A percentile compares a stretch with the other conserved stretches of the same genome.
These are phyloP conservation scores for Boletus albobrunnescens DNA, from an alignment of 1,284 basidiomycete species.

Conservation along the genomic window DNA sequence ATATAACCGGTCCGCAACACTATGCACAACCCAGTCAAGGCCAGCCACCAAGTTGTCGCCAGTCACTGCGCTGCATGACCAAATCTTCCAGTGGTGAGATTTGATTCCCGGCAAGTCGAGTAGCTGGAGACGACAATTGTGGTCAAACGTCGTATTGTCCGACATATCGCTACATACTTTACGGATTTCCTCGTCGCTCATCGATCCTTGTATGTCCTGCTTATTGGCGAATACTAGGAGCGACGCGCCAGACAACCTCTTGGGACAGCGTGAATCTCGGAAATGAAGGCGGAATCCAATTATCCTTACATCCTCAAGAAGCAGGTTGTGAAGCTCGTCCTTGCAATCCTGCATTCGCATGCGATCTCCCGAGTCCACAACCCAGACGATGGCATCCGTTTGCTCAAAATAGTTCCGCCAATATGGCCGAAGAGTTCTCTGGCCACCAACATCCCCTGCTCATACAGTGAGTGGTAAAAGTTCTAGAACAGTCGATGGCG, in stretches of 20 bases:
- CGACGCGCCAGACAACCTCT: slow-evolving; percentile 92
- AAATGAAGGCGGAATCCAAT: slow-evolving; percentile 7
- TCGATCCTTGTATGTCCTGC: slow-evolving; percentile 88
- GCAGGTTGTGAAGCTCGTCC: slow-evolving; percentile 79
- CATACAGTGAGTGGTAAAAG: slow-evolving; percentile 5
- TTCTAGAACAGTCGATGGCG: slow-evolving; percentile 9
- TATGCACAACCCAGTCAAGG: slow-evolving; percentile 91
- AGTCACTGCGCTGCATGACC: slow-evolving; percentile 89
- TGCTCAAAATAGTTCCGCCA: slow-evolving; percentile 99
- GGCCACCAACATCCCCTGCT: slow-evolving; percentile 96
- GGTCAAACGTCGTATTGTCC: slow-evolving; percentile 10
- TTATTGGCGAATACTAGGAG: slow-evolving; percentile 99
- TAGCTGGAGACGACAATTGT: slow-evolving; percentile 45
- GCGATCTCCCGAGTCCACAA: slow-evolving; percentile 92
- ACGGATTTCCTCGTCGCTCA: slow-evolving; percentile 80
- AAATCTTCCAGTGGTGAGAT: slow-evolving; percentile 88
- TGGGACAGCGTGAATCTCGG: slow-evolving; percentile 20
- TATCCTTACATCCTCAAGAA: slow-evolving; percentile 83
- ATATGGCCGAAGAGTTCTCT: slow-evolving; percentile 91
- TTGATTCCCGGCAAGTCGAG: slow-evolving; percentile 75
- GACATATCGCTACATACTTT: slow-evolving; percentile 50
- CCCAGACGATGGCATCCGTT: slow-evolving; percentile 98
- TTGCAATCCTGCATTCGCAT: slow-evolving; percentile 88
- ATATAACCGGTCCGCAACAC: slow-evolving; percentile 81
- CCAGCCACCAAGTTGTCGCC: slow-evolving; percentile 83